Evolutionary conservation across 2,329 filamentous ascomycete species (phyloP).

Genomic region (Trichoderma sp.): DNA sequence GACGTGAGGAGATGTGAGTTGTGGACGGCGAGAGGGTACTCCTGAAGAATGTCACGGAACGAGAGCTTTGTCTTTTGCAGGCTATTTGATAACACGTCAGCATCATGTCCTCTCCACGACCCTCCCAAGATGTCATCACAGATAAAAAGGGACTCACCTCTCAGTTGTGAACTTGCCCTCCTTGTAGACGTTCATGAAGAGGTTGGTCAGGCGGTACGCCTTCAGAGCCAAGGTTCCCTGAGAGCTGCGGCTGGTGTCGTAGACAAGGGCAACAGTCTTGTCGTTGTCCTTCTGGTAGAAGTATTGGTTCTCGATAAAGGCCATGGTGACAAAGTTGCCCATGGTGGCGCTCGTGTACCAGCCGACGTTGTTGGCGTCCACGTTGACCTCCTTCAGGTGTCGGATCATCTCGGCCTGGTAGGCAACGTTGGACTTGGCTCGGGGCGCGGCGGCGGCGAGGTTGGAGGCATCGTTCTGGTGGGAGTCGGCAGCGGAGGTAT

Average conservation of each 20-base stretch:
- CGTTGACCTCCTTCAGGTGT: slow-evolving; percentile 93
- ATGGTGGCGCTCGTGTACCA: slow-evolving; percentile 99
- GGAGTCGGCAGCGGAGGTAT: slow-evolving; percentile 69
- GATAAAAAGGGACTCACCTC: slow-evolving; percentile 60
- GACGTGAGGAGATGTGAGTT: slow-evolving; percentile 97
- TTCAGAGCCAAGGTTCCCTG: slow-evolving; percentile 88
- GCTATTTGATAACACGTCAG: slow-evolving; percentile 50
- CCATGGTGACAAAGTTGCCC: slow-evolving; percentile 95
- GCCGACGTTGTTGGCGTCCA: slow-evolving; percentile 95
- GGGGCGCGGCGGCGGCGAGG: slow-evolving; percentile 82
- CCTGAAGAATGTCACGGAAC: slow-evolving; percentile 90
- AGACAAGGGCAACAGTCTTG: slow-evolving; percentile 82
- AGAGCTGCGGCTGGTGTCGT: slow-evolving; percentile 93
- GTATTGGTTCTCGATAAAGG: slow-evolving; percentile 96
- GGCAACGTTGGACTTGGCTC: slow-evolving; percentile 82
- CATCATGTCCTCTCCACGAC: background rate
- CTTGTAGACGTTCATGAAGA: slow-evolving; percentile 90
- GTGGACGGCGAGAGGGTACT: slow-evolving; percentile 86
- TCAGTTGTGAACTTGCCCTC: slow-evolving; percentile 98
- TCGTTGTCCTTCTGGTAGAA: slow-evolving; percentile 97
- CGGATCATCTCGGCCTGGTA: slow-evolving; percentile 98
- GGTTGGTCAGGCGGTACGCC: slow-evolving; percentile 84
- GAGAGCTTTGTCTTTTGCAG: slow-evolving; percentile 92
- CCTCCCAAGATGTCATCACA: too few species aligned
- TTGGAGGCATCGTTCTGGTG: slow-evolving; percentile 77